Conservation (phyloP, 2,329 filamentous ascomycete species). For the Ceratocystis cacaofunesta region DNA sequence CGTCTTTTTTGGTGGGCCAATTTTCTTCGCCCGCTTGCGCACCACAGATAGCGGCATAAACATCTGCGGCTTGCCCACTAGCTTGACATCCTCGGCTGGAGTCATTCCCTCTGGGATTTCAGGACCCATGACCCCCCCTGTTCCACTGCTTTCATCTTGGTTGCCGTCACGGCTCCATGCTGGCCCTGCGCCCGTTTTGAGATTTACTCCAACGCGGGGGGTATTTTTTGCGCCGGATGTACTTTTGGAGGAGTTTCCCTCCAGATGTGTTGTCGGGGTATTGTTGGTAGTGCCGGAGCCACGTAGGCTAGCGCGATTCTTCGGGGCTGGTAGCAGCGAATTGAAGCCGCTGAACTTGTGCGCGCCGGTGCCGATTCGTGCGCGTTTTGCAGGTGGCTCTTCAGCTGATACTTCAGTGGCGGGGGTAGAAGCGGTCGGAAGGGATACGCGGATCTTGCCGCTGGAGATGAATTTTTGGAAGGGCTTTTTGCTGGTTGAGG, state of each 20-base stretch:
- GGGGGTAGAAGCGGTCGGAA: constrained; percentile 41
- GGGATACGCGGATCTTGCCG: constrained; percentile 69
- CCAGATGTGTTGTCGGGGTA: background rate
- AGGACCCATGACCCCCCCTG: constrained; percentile 25
- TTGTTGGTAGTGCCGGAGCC: constrained; percentile 17
- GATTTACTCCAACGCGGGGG: constrained; percentile 35
- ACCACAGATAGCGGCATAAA: constrained; percentile 81
- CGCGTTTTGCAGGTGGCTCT: constrained; percentile 54
- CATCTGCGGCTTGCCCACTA: constrained; percentile 67
- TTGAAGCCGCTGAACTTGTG: constrained; percentile 70
- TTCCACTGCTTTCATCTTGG: constrained; percentile 20
- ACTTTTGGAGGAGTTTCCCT: constrained; percentile 15
- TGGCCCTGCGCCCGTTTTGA: constrained; percentile 73
- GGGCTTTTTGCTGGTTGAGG: constrained; percentile 34
- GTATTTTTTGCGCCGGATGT: constrained; percentile 16
- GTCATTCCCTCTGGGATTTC: constrained; percentile 42
- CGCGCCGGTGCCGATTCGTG: constrained; percentile 43
- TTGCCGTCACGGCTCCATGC: constrained; percentile 53
- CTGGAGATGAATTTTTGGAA: constrained; percentile 73
- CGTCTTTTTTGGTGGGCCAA: constrained; percentile 26
- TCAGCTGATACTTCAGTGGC: constrained; percentile 20
- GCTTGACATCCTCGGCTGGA: constrained; percentile 47
- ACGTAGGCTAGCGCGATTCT: constrained; percentile 33
- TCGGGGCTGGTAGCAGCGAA: constrained; percentile 73
- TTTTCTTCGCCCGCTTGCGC: constrained; percentile 58